Evolutionary conservation across 345 rosid genomes (phyloP).

Genomic region (Melaleuca alternifolia): DNA sequence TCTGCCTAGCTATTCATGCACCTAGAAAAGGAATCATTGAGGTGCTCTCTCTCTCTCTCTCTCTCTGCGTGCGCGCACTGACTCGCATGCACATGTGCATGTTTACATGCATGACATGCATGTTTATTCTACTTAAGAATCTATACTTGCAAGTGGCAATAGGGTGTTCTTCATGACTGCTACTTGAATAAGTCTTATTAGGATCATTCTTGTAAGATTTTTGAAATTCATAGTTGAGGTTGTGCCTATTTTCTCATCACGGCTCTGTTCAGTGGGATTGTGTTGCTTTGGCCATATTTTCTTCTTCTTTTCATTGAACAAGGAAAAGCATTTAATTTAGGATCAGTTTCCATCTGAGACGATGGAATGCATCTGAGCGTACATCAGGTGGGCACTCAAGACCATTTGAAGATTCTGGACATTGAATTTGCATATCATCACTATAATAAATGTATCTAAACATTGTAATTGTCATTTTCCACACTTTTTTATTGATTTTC

Average conservation of each 20-base stretch:
- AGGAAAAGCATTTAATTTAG: not conserved
- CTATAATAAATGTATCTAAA: not conserved
- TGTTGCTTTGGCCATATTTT: not conserved
- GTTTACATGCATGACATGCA: not conserved
- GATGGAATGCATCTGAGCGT: not conserved
- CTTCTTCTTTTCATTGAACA: not conserved
- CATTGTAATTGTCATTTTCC: not conserved
- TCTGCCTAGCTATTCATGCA: constrained; percentile 93
- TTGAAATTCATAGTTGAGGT: not conserved
- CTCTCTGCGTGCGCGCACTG: not conserved
- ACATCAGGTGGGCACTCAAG: not conserved
- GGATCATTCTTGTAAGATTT: not conserved
- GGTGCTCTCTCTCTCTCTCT: constrained; percentile 20
- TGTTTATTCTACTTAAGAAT: not conserved
- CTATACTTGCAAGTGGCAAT: not conserved
- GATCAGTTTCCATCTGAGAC: not conserved
- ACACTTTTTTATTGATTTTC: not conserved
- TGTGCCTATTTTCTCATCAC: not conserved
- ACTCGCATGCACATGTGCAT: not conserved
- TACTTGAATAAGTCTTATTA: not conserved
- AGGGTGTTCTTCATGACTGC: not conserved
- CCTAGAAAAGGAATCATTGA: constrained; percentile 93
- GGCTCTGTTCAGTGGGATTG: not conserved
- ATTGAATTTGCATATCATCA: not conserved
- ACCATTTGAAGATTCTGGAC: not conserved